Percentiles rank a stretch among this genome's conserved stretches.
Conservation (phyloP, 768 basidiomycete species). For the Clavulina sp. region DNA sequence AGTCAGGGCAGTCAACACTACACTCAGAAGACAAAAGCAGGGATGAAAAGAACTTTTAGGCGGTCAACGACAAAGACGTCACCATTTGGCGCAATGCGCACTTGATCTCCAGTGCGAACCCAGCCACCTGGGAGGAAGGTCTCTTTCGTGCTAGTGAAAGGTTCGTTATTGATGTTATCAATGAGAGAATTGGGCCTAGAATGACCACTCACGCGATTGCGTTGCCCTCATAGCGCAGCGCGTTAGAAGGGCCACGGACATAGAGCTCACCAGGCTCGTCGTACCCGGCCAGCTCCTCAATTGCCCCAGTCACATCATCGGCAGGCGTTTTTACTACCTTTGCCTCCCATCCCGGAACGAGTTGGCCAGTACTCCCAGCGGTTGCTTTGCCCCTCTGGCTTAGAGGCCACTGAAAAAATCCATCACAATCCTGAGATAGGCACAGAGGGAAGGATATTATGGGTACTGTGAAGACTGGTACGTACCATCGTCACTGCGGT, state of each 20-base stretch:
- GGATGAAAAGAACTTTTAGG: slow-evolving; percentile 27
- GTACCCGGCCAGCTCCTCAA: slow-evolving; percentile 7
- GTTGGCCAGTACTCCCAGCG: slow-evolving; percentile 11
- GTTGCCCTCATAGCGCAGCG: slow-evolving; percentile 10
- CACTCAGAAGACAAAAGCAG: not conserved
- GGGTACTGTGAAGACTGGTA: too few species aligned
- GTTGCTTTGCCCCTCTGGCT: too few species aligned
- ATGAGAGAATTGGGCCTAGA: too few species aligned
- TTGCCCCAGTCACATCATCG: slow-evolving; percentile 10
- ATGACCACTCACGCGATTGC: slow-evolving; percentile 8
- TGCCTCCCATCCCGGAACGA: slow-evolving; percentile 8
- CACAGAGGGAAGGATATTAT: too few species aligned
- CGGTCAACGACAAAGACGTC: slow-evolving; percentile 47
- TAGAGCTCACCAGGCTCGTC: slow-evolving; percentile 11
- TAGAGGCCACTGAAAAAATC: too few species aligned
- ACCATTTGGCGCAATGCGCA: slow-evolving; percentile 31
- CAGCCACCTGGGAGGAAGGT: too few species aligned
- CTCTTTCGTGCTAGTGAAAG: slow-evolving; percentile 1
- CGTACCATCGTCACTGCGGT: not conserved
- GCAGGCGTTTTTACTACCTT: slow-evolving; percentile 13
- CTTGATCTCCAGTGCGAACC: slow-evolving; percentile 62
- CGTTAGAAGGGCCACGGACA: slow-evolving; percentile 9
- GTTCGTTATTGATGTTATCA: not conserved
- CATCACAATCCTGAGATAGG: too few species aligned
- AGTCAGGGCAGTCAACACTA: too few species aligned